A percentile compares a stretch with the other conserved stretches of the same genome.
Conservation (phyloP, 306 rosid genomes). For the Cucurbita pepo region DNA sequence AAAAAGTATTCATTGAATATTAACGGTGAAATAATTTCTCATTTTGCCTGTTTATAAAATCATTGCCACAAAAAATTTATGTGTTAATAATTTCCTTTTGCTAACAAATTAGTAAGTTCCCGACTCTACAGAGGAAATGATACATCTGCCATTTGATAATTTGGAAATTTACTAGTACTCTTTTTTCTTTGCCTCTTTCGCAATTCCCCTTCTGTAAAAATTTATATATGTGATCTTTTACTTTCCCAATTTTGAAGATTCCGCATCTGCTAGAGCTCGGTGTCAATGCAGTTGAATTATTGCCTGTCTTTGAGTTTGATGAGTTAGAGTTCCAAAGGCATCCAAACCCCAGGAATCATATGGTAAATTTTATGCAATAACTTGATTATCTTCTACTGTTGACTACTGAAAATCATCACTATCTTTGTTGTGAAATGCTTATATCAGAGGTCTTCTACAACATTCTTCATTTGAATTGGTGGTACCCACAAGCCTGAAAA, state of each 20-base stretch:
- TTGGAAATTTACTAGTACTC: neutral
- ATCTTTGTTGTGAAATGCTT: neutral
- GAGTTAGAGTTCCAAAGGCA: constrained; percentile 85
- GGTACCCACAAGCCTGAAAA: neutral
- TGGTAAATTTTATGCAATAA: constrained; percentile 31
- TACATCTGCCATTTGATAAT: neutral
- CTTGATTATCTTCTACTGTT: neutral
- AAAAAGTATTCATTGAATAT: neutral
- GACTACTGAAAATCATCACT: neutral
- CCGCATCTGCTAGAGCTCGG: constrained; percentile 96
- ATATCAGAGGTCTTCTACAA: neutral
- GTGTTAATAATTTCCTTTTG: neutral
- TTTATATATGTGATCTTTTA: neutral
- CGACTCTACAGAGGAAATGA: neutral
- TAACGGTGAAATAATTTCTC: neutral
- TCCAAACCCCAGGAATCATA: constrained; percentile 82
- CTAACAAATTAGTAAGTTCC: neutral
- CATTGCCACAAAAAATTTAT: neutral
- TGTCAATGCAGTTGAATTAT: constrained; percentile 78
- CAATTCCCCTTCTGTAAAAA: neutral
- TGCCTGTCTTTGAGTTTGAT: constrained; percentile 87
- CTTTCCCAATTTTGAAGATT: constrained; percentile 31
- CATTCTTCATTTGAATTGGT: neutral
- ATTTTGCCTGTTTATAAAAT: neutral
- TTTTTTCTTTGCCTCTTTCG: neutral